Percentiles rank a stretch among this genome's conserved stretches.
Evolutionary conservation across 2,329 filamentous ascomycete genomes (phyloP).

Genomic region (Fusarium sambucinum): DNA sequence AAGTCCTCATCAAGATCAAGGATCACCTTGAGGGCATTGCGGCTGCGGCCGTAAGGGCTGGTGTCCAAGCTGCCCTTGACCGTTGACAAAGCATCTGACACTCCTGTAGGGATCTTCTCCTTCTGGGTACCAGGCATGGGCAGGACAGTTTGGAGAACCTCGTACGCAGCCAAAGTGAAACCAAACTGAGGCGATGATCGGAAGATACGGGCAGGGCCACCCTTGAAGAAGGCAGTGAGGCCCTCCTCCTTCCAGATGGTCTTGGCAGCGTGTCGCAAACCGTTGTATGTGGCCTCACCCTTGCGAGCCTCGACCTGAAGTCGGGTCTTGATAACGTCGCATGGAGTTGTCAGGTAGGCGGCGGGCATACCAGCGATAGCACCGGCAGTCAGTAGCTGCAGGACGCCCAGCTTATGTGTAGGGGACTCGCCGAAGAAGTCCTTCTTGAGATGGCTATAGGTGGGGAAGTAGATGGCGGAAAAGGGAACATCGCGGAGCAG

Average conservation of each 20-base stretch:
- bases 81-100: slow-evolving; percentile 71
- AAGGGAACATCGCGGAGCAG: slow-evolving; percentile 96
- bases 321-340: slow-evolving; percentile 99
- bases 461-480: slow-evolving; percentile 98
- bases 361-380: slow-evolving; percentile 94
- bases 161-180: slow-evolving; percentile 95
- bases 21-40: slow-evolving; percentile 95
- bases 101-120: slow-evolving; percentile 68
- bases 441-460: slow-evolving; percentile 93
- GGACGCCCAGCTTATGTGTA: slow-evolving; percentile 86
- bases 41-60: slow-evolving; percentile 71
- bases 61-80: slow-evolving; percentile 52
- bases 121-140: slow-evolving; percentile 75
- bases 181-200: slow-evolving; percentile 97
- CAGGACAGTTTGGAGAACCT: slow-evolving; percentile 84
- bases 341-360: slow-evolving; percentile 95
- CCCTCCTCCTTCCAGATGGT: slow-evolving; percentile 93
- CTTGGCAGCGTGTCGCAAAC: slow-evolving; percentile 84
- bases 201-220: slow-evolving; percentile 92
- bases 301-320: slow-evolving; percentile 97
- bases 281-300: slow-evolving; percentile 89
- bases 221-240: slow-evolving; percentile 98
- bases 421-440: slow-evolving; percentile 92
- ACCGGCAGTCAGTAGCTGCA: slow-evolving; percentile 93
- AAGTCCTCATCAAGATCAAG: slow-evolving; percentile 95